A percentile compares a stretch with the other conserved stretches of the same genome.
phyloP scores from a whole-genome alignment of 1,284 basidiomycete genomes.

The Ganoderma sp. region DNA sequence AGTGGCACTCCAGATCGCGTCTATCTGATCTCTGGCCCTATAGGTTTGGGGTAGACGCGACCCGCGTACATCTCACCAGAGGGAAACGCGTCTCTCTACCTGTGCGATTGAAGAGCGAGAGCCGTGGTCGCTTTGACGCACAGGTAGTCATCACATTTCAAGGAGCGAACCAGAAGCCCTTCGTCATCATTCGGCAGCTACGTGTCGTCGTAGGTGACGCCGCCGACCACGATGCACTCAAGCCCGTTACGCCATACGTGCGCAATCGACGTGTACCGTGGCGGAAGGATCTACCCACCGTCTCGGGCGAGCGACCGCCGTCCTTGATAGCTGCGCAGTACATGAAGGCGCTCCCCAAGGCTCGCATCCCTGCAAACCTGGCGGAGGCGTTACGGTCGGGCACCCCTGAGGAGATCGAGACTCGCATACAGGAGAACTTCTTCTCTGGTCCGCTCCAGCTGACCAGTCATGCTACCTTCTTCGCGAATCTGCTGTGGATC shows the following conservation, averaged over 20 bases:
- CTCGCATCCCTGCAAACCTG: constrained; percentile 33
- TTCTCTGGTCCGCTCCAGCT: constrained; percentile 11
- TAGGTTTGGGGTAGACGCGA: constrained; percentile 6
- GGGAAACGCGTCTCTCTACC: constrained; percentile 29
- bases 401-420: neutral
- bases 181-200: constrained; percentile 44
- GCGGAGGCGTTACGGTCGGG: constrained; percentile 12
- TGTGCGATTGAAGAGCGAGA: constrained; percentile 44
- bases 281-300: constrained; percentile 48
- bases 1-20: neutral
- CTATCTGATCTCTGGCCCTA: neutral
- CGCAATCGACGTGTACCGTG: constrained; percentile 50
- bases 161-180: constrained; percentile 37
- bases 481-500: constrained; percentile 52
- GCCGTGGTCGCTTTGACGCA: constrained; percentile 55
- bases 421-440: constrained; percentile 13
- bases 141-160: constrained; percentile 46
- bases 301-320: constrained; percentile 53
- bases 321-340: constrained; percentile 40
- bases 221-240: constrained; percentile 56
- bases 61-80: neutral
- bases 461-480: constrained; percentile 17
- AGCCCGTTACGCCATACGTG: constrained; percentile 57
- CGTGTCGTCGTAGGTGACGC: constrained; percentile 44
- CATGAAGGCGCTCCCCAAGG: constrained; percentile 32